Evolutionary conservation across 2,329 filamentous ascomycete species (phyloP).

Genomic region (Exophiala xenobiotica): DNA sequence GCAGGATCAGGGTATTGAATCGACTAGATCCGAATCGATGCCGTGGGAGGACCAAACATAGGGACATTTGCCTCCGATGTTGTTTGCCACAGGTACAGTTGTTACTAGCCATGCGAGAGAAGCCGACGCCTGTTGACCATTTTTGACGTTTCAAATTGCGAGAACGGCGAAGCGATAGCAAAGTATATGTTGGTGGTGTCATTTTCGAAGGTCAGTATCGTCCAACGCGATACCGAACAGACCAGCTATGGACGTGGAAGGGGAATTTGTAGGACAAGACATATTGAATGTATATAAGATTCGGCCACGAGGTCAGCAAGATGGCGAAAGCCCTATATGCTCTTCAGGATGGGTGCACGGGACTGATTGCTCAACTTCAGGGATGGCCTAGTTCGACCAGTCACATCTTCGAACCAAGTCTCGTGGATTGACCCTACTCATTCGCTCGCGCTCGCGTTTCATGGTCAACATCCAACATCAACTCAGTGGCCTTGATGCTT

Average conservation of each 20-base stretch:
- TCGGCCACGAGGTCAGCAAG: neutral
- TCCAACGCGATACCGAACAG: neutral
- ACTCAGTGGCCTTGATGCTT: too few relatives aligned
- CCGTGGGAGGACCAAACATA: constrained; percentile 19
- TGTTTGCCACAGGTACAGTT: constrained; percentile 16
- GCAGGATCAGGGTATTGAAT: constrained; percentile 22
- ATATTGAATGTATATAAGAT: neutral
- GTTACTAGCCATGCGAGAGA: neutral
- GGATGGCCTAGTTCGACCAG: constrained; percentile 6
- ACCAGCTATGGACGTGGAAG: neutral
- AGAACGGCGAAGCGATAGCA: constrained; percentile 8
- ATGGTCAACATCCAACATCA: neutral
- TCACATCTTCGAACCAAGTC: constrained; percentile 15
- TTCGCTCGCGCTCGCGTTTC: constrained; percentile 2
- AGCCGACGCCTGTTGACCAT: constrained; percentile 7
- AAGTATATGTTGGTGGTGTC: constrained; percentile 5
- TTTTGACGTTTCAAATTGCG: constrained; percentile 5
- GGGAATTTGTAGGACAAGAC: too few relatives aligned
- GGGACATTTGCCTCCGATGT: constrained; percentile 9
- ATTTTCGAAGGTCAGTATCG: neutral
- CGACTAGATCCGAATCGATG: constrained; percentile 23
- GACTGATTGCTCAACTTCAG: constrained; percentile 4
- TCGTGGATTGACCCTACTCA: constrained; percentile 15
- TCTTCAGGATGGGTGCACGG: constrained; percentile 4
- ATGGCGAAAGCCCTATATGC: neutral